Percentiles rank a stretch among this genome's conserved stretches.
These are phyloP conservation scores for Xylaria intraflava DNA, from an alignment of 495 filamentous ascomycete genomes.

Conservation along the genomic window DNA sequence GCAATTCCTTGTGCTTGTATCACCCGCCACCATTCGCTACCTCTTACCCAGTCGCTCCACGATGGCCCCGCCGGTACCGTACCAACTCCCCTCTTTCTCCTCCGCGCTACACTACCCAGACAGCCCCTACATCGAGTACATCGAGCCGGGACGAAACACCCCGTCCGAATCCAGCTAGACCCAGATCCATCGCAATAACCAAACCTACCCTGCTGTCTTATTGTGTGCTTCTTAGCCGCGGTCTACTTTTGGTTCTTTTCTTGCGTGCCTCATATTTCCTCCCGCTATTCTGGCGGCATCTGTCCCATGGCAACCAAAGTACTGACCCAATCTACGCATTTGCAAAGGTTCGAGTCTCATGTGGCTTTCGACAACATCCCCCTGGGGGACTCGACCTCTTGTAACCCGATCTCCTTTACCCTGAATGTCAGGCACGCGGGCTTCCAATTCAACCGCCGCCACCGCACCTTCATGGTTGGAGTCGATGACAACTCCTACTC, in stretches of 20 bases:
- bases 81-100: not conserved
- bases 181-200: not conserved
- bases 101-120: no score
- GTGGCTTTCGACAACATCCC: constrained; percentile 95
- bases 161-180: not conserved
- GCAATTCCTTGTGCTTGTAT: no score
- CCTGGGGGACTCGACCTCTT: constrained; percentile 54
- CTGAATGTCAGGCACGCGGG: constrained; percentile 84
- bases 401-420: constrained; percentile 76
- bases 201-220: no score
- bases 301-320: constrained; percentile 33
- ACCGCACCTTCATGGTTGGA: constrained; percentile 87
- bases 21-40: constrained; percentile 10
- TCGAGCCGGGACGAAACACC: no score
- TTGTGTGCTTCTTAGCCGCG: no score
- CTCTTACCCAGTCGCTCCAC: constrained; percentile 6
- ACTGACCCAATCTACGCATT: constrained; percentile 33
- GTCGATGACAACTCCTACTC: constrained; percentile 95
- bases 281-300: not conserved
- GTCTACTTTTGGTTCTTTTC: no score
- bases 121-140: no score
- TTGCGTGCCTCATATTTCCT: not conserved
- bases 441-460: constrained; percentile 75
- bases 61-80: constrained; percentile 6
- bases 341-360: constrained; percentile 51